These are phyloP conservation scores for Ochetophila trinervis DNA, from an alignment of 306 rosid genomes.

Conservation along the genomic window DNA sequence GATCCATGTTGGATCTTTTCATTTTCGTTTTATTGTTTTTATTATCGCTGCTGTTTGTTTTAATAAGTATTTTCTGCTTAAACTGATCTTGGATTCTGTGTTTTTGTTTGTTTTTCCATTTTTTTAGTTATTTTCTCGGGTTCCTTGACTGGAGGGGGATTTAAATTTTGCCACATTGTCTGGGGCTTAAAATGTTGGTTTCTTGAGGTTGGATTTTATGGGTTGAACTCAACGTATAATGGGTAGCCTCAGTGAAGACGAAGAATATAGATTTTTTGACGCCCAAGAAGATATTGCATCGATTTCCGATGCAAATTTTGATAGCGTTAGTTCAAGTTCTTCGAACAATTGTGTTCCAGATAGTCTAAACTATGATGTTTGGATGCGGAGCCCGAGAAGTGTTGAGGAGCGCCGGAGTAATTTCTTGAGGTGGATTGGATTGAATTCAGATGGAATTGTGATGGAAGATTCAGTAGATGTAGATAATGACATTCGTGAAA, in stretches of 20 bases:
- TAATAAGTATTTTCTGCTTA: slow-evolving; percentile 33
- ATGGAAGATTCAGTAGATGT: slow-evolving; percentile 28
- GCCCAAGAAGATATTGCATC: slow-evolving; percentile 74
- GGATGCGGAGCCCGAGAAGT: slow-evolving; percentile 68
- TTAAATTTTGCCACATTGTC: slow-evolving; percentile 44
- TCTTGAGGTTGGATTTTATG: slow-evolving; percentile 67
- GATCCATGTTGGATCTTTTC: slow-evolving; percentile 86
- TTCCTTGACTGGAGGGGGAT: slow-evolving; percentile 50
- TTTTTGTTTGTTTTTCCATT: slow-evolving; percentile 28
- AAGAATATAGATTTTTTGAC: slow-evolving; percentile 70
- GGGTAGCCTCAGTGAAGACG: slow-evolving; percentile 74
- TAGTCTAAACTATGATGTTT: slow-evolving; percentile 48
- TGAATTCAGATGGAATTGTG: slow-evolving; percentile 35
- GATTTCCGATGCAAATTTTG: slow-evolving; percentile 41
- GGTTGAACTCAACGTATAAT: slow-evolving; percentile 68
- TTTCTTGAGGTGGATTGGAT: slow-evolving; percentile 63
- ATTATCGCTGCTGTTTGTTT: slow-evolving; percentile 35
- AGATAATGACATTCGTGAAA: slow-evolving; percentile 30
- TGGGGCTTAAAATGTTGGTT: slow-evolving; percentile 51
- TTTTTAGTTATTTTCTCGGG: slow-evolving; percentile 32
- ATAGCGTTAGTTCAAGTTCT: slow-evolving; percentile 30
- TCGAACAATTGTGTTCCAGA: slow-evolving; percentile 19
- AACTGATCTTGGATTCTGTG: slow-evolving; percentile 55
- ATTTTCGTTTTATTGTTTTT: slow-evolving; percentile 44
- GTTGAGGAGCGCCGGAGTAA: slow-evolving; percentile 63